phyloP scores from a whole-genome alignment of 768 basidiomycete species.

The Amanita rubescens region DNA sequence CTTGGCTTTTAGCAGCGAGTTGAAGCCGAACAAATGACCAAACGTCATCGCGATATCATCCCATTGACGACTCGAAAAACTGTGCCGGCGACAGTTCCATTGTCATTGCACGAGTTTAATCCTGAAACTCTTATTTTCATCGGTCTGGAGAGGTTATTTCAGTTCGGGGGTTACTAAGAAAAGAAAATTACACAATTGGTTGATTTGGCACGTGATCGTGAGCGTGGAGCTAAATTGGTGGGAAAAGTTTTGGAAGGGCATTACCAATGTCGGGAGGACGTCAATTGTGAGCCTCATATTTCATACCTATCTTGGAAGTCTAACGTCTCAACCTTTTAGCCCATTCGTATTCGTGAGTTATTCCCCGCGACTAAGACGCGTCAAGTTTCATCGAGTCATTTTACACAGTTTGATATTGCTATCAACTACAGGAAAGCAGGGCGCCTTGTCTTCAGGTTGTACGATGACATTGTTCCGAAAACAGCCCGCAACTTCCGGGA shows the following conservation, averaged over 20 bases:
- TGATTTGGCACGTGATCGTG: too few relatives aligned
- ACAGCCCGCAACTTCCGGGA: conserved; percentile 80
- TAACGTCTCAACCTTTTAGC: conserved; percentile 17
- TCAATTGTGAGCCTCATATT: conserved; percentile 28
- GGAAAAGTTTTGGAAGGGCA: conserved; percentile 43
- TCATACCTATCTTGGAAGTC: conserved; percentile 9
- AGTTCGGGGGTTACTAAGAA: too few relatives aligned
- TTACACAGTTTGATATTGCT: conserved; percentile 50
- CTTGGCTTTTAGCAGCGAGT: too few relatives aligned
- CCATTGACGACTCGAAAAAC: too few relatives aligned
- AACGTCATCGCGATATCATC: too few relatives aligned
- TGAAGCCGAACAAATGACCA: too few relatives aligned
- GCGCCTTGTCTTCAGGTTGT: conserved; percentile 77
- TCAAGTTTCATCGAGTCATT: not conserved
- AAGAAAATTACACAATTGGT: too few relatives aligned
- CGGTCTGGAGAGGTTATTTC: too few relatives aligned
- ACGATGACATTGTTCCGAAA: conserved; percentile 75
- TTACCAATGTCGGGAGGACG: conserved; percentile 37
- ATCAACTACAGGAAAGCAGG: conserved; percentile 57
- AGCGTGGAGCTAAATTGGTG: too few relatives aligned
- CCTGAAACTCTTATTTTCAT: too few relatives aligned
- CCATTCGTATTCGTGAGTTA: conserved; percentile 32
- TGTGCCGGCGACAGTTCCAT: too few relatives aligned
- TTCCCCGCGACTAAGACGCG: not conserved
- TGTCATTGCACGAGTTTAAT: too few relatives aligned